Conservation (phyloP, 2,329 filamentous ascomycete species). For the Colletotrichum noveboracense region DNA sequence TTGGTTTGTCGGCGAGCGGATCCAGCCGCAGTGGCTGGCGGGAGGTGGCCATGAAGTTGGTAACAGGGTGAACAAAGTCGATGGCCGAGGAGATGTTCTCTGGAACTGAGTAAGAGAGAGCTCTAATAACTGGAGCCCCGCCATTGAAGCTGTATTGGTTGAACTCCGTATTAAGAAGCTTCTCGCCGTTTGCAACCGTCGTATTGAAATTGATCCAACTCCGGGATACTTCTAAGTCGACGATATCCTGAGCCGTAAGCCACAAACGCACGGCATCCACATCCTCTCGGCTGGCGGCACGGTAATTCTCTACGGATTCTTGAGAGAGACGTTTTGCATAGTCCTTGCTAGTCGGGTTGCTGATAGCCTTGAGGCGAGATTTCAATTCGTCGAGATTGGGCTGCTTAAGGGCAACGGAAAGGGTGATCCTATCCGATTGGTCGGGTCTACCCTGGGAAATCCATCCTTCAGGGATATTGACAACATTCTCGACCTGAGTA, state of each 20-base stretch:
- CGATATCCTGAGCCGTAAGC: slow-evolving; percentile 44
- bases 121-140: slow-evolving; percentile 43
- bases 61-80: slow-evolving; percentile 52
- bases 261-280: slow-evolving; percentile 43
- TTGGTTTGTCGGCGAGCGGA: background rate
- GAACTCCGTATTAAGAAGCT: slow-evolving; percentile 41
- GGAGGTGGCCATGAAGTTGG: slow-evolving; percentile 52
- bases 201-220: slow-evolving; percentile 50
- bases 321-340: background rate
- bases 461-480: background rate
- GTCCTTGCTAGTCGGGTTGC: background rate
- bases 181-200: slow-evolving; percentile 41
- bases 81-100: slow-evolving; percentile 40
- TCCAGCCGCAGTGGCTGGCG: background rate
- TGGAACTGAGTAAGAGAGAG: slow-evolving; percentile 50
- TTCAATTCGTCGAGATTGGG: background rate
- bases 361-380: background rate
- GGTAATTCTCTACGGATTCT: background rate
- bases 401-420: background rate
- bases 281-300: slow-evolving; percentile 22
- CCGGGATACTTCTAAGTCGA: slow-evolving; percentile 32
- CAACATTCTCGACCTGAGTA: background rate
- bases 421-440: background rate
- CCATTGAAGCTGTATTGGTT: slow-evolving; percentile 45
- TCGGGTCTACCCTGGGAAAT: background rate